These are phyloP conservation scores for Haplographium delicatum DNA, from an alignment of 495 filamentous ascomycete species.

Conservation along the genomic window DNA sequence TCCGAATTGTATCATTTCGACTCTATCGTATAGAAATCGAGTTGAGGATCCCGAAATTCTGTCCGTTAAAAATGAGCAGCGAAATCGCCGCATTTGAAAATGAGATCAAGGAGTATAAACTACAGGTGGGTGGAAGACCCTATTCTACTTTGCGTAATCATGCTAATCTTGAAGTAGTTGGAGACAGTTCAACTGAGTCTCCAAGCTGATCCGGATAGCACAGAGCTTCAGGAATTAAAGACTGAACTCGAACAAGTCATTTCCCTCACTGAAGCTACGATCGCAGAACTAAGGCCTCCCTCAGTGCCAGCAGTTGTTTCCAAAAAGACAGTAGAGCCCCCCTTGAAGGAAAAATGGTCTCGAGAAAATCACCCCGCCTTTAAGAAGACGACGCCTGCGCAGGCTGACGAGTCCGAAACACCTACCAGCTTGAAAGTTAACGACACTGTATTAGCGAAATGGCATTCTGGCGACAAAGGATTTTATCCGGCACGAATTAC, in stretches of 20 bases:
- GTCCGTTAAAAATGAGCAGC: conserved; percentile 42
- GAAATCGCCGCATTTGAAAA: conserved; percentile 62
- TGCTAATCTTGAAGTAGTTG: conserved; percentile 49
- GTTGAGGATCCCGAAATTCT: background rate
- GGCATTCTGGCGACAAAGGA: conserved; percentile 79
- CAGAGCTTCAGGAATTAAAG: conserved; percentile 73
- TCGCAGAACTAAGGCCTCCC: conserved; percentile 71
- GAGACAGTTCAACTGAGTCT: conserved; percentile 72
- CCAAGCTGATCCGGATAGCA: conserved; percentile 77
- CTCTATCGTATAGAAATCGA: no score
- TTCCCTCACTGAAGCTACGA: conserved; percentile 66
- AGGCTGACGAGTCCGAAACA: conserved; percentile 42
- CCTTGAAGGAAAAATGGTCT: conserved; percentile 58
- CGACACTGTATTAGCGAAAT: conserved; percentile 83
- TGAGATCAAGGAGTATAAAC: conserved; percentile 76
- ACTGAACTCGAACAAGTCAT: conserved; percentile 82
- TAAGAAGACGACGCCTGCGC: conserved; percentile 47
- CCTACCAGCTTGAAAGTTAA: conserved; percentile 71
- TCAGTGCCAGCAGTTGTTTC: conserved; percentile 33
- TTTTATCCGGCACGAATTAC: conserved; percentile 94
- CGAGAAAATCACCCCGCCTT: conserved; percentile 67
- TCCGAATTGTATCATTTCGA: no score
- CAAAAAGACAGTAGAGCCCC: conserved; percentile 40
- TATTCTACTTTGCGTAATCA: background rate
- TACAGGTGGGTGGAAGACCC: conserved; percentile 53